Base-by-base conservation (phyloP, 495 filamentous ascomycete species). In the Trichoderma gamsii region DNA sequence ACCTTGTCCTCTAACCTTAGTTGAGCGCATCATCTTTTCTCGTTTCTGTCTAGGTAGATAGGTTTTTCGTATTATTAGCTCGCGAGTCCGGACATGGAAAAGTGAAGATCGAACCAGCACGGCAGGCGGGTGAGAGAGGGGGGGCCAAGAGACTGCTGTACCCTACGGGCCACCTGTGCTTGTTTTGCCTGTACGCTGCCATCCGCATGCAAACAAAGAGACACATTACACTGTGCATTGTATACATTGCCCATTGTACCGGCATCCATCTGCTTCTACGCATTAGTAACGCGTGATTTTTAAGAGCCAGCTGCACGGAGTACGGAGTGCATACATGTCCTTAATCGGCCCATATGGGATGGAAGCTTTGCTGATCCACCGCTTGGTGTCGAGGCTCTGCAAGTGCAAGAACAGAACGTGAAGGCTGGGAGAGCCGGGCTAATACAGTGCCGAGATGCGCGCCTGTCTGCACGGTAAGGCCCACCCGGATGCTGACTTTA, bases 1-100 rank as follows among this genome's bases (percentile, higher is more conserved):
- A 52, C 49, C 49, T 52, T 52, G 49, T 52, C 18, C 49, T 25
- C 56, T 61, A 61, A 61, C 56, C 56, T 61, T 61, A 61, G 56
- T 61, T 61, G 27, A 29, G 56, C 56, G 56, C 56, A 18, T 49
- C 44, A 15, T 5, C 44, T 16, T 16, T 16, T 49, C 44, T 49
- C 13, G n/a, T 49, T n/a, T 49, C n/a, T 49, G 15, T 49, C 13
- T n/a, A 49, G 29, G 4, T 29, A n/a, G n/a, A n/a, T n/a, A n/a
- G n/a, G n/a, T n/a, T 1, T 12, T 15, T 49, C 44, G 13, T n/a
- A 4, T n/a, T 49, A 38, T 38, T 38, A 38, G 35, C 35, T 38
- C 35, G 35, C 35, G 35, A 2, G 35, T 29, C 29, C 29, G 29
- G 29, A 29, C 29, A 29, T 4, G 29, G 29, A 0, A 38, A 38